Evolutionary conservation across 2,329 filamentous ascomycete species (phyloP), one percentile per base, ranked within the genome.

Genomic region (Fusarium oligoseptatum): DNA sequence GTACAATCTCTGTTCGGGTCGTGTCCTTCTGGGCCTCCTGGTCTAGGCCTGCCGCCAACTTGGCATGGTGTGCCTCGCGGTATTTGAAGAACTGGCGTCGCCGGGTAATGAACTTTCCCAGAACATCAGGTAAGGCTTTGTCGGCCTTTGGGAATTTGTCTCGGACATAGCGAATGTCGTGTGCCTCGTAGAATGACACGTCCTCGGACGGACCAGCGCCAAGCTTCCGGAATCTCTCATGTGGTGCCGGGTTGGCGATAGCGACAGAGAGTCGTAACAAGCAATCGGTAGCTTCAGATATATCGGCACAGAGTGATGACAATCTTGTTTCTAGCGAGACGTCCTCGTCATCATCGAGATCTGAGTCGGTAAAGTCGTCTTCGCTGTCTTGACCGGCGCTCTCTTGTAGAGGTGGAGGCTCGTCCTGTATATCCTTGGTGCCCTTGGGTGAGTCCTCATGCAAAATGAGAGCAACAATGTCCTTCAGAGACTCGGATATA

Each of bases 11-110:
- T 7, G 64, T 66, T 0, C n/a, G 14, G 5, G 43, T 22, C 29
- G 57, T 71, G 27, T 37, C 73, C 2, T 14, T 70, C 7, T 75
- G 45, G 1, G n/a, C 3, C 29, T 29, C 60, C 10, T 50, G 17
- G 7, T 79, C 72, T 1, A 82, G 66, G 0, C 79, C 81, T 5
- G 72, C 58, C 1, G 73, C 73, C 0, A 84, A 57, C 41, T 82
- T 85, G 1, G 67, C 41, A 43, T 80, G 81, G 66, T 86, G 83
- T 11, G 80, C 72, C 66, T 83, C 77, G 8, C 82, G 78, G 41
- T 84, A 85, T 20, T 79, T 81, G 22, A 86, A 79, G 43, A 83
- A 82, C 6, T 82, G 81, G 6, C 82, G 78, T 5, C 81, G 77
- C 12, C 74, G 71, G 1, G 84, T 81, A 17, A 84, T 84, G 0